Evolutionary conservation across 805 yeast genomes (phyloP).

Genomic region (Zygosaccharomyces lentus): DNA sequence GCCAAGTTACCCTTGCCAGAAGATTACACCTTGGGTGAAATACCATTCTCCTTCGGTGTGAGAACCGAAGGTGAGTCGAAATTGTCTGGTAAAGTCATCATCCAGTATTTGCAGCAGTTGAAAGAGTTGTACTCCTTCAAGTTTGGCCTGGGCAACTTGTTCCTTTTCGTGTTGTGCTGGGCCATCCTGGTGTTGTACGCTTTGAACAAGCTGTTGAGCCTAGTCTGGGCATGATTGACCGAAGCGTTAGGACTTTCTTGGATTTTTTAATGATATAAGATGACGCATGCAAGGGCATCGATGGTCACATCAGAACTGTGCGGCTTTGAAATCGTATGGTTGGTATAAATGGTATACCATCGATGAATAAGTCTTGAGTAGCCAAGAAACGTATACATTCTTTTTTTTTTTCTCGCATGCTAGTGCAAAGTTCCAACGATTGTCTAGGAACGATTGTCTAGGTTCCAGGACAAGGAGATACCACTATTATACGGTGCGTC

Average conservation of each 20-base stretch:
- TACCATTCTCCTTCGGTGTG: conserved; percentile 49
- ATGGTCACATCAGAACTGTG: not conserved
- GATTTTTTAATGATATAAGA: not conserved
- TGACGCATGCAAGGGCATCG: not conserved
- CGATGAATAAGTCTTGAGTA: too few species aligned
- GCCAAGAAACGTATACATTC: too few species aligned
- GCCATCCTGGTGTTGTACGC: conserved; percentile 31
- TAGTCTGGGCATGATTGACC: conserved; percentile 11
- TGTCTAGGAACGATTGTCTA: too few species aligned
- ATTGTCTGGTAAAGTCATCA: conserved; percentile 45
- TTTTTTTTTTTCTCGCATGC: too few species aligned
- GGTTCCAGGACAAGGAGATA: too few species aligned
- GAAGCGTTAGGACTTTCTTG: not conserved
- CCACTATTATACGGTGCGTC: too few species aligned
- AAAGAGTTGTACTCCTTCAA: conserved; percentile 45
- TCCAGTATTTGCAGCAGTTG: conserved; percentile 44
- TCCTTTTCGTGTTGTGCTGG: conserved; percentile 34
- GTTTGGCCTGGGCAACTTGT: conserved; percentile 39
- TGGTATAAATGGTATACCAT: too few species aligned
- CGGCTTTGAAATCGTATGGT: not conserved
- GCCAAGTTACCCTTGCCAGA: conserved; percentile 44
- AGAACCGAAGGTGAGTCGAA: conserved; percentile 53
- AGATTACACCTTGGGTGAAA: conserved; percentile 40
- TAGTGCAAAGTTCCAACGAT: too few species aligned
- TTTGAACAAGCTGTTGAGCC: conserved; percentile 25